Evolutionary conservation across 176 grass and related monocot species (phyloP).

Genomic region (Phoenix roebelenii): DNA sequence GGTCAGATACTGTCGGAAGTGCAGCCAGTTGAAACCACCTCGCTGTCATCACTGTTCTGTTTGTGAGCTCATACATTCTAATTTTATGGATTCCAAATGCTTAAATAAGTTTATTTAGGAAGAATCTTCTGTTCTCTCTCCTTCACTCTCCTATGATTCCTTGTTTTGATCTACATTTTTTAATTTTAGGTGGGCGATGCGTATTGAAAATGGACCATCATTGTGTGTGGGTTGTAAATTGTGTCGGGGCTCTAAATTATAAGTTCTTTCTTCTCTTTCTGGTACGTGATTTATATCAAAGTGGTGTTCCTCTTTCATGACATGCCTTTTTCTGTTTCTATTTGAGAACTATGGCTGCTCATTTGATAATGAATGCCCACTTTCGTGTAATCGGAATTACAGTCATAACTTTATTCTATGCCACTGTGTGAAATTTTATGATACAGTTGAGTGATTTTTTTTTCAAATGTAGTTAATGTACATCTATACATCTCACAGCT

Average conservation of each 20-base stretch:
- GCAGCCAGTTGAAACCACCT: not conserved
- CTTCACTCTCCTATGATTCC: not conserved
- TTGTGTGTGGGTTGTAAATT: not conserved
- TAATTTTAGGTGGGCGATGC: not conserved
- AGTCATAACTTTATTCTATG: no score
- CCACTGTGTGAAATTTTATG: no score
- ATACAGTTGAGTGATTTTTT: no score
- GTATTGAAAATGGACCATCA: not conserved
- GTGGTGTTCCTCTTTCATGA: constrained; percentile 2
- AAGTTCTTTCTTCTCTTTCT: constrained; percentile 2
- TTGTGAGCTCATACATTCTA: not conserved
- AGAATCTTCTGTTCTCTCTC: not conserved
- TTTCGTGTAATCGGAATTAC: not conserved
- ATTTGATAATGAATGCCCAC: not conserved
- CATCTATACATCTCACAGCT: no score
- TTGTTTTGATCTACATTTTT: not conserved
- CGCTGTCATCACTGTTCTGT: not conserved
- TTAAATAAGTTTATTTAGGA: not conserved
- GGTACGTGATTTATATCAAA: constrained; percentile 9
- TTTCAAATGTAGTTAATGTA: no score
- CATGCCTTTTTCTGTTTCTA: not conserved
- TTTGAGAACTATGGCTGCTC: not conserved
- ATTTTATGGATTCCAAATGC: not conserved
- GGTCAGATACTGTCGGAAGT: not conserved
- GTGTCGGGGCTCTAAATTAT: not conserved